A percentile compares a stretch with the other conserved stretches of the same genome.
phyloP scores from a whole-genome alignment of 345 rosid species.

The Passiflora organensis region DNA sequence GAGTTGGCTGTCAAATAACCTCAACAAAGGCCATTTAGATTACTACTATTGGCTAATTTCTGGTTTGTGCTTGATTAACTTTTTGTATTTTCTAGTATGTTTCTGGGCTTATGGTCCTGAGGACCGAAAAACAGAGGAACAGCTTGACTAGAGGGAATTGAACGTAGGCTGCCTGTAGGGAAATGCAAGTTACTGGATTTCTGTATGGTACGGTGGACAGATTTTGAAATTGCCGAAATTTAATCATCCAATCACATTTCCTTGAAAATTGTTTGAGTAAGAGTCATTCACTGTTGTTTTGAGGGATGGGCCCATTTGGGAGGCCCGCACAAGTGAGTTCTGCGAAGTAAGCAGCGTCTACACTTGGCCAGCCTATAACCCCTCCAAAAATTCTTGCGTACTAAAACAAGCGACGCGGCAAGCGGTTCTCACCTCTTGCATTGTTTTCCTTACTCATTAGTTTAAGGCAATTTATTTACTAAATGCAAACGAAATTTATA shows the following conservation, averaged over 20 bases:
- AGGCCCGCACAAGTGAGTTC: conserved; percentile 89
- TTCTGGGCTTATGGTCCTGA: conserved; percentile 16
- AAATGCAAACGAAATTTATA: too few species aligned
- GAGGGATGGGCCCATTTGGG: conserved; percentile 28
- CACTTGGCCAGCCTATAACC: conserved; percentile 78
- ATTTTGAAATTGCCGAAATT: too few species aligned
- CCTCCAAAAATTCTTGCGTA: conserved; percentile 87
- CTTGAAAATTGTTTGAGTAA: too few species aligned
- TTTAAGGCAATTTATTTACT: conserved; percentile 60
- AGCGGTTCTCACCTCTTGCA: conserved; percentile 63
- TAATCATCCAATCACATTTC: too few species aligned
- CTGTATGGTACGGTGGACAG: too few species aligned
- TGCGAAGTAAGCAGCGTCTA: conserved; percentile 91
- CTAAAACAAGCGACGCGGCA: conserved; percentile 39
- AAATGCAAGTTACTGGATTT: too few species aligned
- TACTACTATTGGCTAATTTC: conserved; percentile 69
- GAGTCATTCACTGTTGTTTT: too few species aligned
- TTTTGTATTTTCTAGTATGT: conserved; percentile 21
- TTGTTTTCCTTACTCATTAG: conserved; percentile 99
- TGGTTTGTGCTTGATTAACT: conserved; percentile 27
- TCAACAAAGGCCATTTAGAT: conserved; percentile 66
- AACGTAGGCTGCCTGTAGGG: too few species aligned
- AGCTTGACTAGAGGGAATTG: too few species aligned
- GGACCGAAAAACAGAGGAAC: not conserved
- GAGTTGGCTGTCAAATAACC: conserved; percentile 61